Base-by-base conservation (phyloP, 179 eudicot genomes). In the Spinacia oleracea region DNA sequence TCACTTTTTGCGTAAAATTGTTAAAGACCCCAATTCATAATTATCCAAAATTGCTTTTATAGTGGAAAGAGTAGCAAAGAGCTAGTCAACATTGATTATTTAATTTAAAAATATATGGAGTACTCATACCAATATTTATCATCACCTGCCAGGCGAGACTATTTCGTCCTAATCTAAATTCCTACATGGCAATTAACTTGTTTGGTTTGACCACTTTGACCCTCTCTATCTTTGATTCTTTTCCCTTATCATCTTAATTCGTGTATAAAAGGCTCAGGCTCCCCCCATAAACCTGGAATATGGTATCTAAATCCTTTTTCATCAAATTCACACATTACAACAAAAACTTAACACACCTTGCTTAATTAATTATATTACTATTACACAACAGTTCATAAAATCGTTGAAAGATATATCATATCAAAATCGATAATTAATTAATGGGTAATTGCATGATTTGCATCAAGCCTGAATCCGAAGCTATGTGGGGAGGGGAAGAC, bases 401-500 rank as follows among this genome's bases (percentile, higher is more conserved):
- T 38, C 40, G 40, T 38, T 6, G 40, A 38, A 38, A 38, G n/a
- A n/a, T n/a, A n/a, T n/a, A n/a, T n/a, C n/a, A n/a, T n/a, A n/a
- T n/a, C n/a, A n/a, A 38, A 6, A 38, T 38, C 40, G 40, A 38
- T 1, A 38, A 38, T 38, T 6, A n/a, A n/a, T n/a, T 25, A 0
- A 89, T 87, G 91, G 91, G 91, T 21, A 89, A 89, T 56, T 88
- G 91, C 78, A 66, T 89, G 29, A 6, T 38, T 38, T 38, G 40
- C 40, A 38, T 38, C 40, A 80, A 62, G 23, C 83, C 79, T 80
- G 82, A 82, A 77, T 82, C 87, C 0, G 23, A 80, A 67, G 67
- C 60, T 53, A 70, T 79, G 43, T 88, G 90, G 89, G 90, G 89
- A 43, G 90, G 90, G 9, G 90, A 88, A 4, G 88, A 86, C 73